phyloP scores from a whole-genome alignment of 768 basidiomycete genomes.

The Rhizopogon salebrosus region DNA sequence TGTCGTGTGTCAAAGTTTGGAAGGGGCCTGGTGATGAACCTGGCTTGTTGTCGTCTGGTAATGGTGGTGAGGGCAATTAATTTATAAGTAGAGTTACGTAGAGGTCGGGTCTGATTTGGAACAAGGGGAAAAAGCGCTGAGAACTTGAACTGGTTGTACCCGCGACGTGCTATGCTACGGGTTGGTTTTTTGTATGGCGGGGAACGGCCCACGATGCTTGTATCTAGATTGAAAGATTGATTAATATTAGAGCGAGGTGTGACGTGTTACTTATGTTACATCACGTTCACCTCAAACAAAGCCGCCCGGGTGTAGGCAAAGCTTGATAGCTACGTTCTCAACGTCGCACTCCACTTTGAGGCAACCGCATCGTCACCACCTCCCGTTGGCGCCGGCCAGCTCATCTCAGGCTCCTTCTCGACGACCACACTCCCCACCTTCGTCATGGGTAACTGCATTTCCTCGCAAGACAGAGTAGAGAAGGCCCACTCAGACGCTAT shows the following conservation, averaged over 20 bases:
- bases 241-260: too few relatives aligned
- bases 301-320: conserved; percentile 2
- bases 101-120: conserved; percentile 5
- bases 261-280: conserved; percentile 5
- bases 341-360: conserved; percentile 13
- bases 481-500: conserved; percentile 67
- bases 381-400: background rate
- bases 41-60: too few relatives aligned
- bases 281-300: conserved; percentile 1
- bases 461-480: conserved; percentile 50
- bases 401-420: background rate
- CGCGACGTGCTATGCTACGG: background rate
- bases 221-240: too few relatives aligned
- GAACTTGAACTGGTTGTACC: conserved; percentile 1
- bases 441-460: conserved; percentile 68
- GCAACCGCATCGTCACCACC: background rate
- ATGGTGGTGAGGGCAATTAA: background rate
- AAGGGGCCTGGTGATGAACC: too few relatives aligned
- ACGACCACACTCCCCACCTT: background rate
- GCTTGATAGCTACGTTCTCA: conserved; percentile 14
- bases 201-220: too few relatives aligned
- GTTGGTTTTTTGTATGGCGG: too few relatives aligned
- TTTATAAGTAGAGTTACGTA: background rate
- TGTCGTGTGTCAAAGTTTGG: too few relatives aligned
- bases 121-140: conserved; percentile 4